These are phyloP conservation scores for Thoreauomyces humboldtii DNA, from an alignment of 192 early-diverging fungal species.

Conservation along the genomic window DNA sequence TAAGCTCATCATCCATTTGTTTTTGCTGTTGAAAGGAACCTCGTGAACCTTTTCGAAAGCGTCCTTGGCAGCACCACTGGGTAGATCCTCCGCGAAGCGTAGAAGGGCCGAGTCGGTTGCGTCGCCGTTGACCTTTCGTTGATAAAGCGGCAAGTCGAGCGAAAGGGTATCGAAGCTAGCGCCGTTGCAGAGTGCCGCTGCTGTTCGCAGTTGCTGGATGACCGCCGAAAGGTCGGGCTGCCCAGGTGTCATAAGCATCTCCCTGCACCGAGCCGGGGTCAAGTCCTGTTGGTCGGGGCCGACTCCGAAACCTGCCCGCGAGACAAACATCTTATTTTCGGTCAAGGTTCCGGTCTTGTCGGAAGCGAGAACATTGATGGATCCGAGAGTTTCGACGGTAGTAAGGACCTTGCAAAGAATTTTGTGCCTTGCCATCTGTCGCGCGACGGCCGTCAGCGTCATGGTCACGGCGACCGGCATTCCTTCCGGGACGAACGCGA, in stretches of 20 bases:
- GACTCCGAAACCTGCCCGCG: no score
- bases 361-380: conserved; percentile 67
- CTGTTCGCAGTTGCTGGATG: neutral
- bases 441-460: conserved; percentile 70
- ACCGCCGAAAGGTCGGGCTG: no score
- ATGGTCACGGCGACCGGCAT: conserved; percentile 79
- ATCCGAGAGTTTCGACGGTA: conserved; percentile 85
- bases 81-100: conserved; percentile 24
- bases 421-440: conserved; percentile 33
- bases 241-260: no score
- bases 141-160: conserved; percentile 44
- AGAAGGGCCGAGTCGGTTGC: conserved; percentile 36
- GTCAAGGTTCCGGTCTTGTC: conserved; percentile 95
- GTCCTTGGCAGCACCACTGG: conserved; percentile 18
- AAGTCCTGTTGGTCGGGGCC: no score
- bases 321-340: conserved; percentile 70
- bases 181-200: conserved; percentile 61
- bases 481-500: conserved; percentile 41
- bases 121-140: conserved; percentile 55
- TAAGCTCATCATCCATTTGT: conserved; percentile 88
- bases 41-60: conserved; percentile 72
- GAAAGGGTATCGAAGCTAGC: conserved; percentile 61
- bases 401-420: conserved; percentile 80
- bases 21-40: conserved; percentile 89
- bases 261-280: no score